Evolutionary conservation across 805 yeast species (phyloP), one percentile per base, ranked within the genome.

Genomic region (Zygosaccharomyces pseudorouxii): DNA sequence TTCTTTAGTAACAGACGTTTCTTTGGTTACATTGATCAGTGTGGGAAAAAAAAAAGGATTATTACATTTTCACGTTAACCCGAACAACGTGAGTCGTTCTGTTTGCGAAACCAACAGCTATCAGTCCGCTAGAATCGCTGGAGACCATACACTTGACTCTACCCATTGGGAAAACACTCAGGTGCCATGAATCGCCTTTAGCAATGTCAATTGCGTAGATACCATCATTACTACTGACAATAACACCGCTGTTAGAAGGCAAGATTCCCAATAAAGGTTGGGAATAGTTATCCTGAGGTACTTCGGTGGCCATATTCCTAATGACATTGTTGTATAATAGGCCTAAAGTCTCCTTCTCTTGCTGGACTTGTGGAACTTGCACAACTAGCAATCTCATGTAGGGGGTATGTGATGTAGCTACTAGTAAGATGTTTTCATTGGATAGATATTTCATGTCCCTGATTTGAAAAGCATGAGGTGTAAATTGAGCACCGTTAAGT

Each of bases 381-480:
- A 81, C 72, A 0, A 86, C 63, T 1, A 88, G 74, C 10, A 86
- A 54, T 54, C 95, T 65, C 86, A 86, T 79, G 57, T 73, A 84
- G 3, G 96, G 96, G 11, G 78, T 75, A 57, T 87, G 92, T 1
- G 89, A 81, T 0, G 96, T 88, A 0, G 82, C 88, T 6, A 86
- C 75, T 0, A 83, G 80, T 12, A 84, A 59, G 0, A 38, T 6
- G 4, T 41, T 35, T 7, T 33, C 23, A n/a, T 43, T 38, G 27
- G 53, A 42, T n/a, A 55, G 29, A 8, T 57, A 27, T 10, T 42
- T 38, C 50, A 57, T 46, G 45, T 57, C 64, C 25, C 63, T 51
- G 2, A 63, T 55, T 31, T 57, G 75, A 63, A 86, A 86, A 0
- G 82, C 75, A 55, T 79, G 76, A 18, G 79, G 75, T 5, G 83